phyloP scores from a whole-genome alignment of 345 rosid species.

The Bretschneidera sinensis region DNA sequence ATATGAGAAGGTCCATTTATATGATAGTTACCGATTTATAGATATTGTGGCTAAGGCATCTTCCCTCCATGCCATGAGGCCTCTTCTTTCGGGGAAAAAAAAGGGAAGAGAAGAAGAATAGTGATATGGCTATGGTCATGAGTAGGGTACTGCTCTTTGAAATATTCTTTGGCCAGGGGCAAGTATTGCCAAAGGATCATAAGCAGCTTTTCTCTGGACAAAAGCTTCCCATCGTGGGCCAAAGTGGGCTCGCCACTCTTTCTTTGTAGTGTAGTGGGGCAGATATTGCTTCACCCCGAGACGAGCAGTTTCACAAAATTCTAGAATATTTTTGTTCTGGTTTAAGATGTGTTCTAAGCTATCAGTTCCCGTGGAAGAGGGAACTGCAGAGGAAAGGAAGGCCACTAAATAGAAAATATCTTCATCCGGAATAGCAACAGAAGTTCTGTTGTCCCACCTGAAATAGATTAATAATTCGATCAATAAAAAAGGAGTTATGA shows the following conservation, averaged over 20 bases:
- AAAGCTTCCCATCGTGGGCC: constrained; percentile 71
- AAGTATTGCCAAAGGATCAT: constrained; percentile 83
- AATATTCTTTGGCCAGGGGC: constrained; percentile 94
- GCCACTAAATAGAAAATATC: constrained; percentile 91
- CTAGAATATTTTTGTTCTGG: constrained; percentile 63
- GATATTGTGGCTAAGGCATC: constrained; percentile 19
- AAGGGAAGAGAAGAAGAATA: not conserved
- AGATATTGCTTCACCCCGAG: constrained; percentile 84
- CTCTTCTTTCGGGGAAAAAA: no score
- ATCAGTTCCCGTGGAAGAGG: constrained; percentile 66
- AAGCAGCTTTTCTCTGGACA: constrained; percentile 59
- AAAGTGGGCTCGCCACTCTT: constrained; percentile 82
- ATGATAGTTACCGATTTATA: constrained; percentile 23
- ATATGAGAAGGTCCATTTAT: no score
- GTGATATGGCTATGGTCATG: constrained; percentile 21
- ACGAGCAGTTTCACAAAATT: constrained; percentile 49
- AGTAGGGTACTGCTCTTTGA: constrained; percentile 48
- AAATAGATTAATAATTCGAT: constrained; percentile 18
- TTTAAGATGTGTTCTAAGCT: constrained; percentile 62
- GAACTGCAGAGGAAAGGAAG: constrained; percentile 78
- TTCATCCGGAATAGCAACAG: constrained; percentile 78
- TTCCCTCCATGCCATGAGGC: constrained; percentile 20
- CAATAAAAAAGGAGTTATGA: constrained; percentile 9
- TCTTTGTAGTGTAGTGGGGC: constrained; percentile 71
- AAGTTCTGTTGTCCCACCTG: constrained; percentile 99